Percentiles rank a stretch among this genome's conserved stretches.
phyloP scores from a whole-genome alignment of 768 basidiomycete genomes.

The Tricholoma bakamatsutake region DNA sequence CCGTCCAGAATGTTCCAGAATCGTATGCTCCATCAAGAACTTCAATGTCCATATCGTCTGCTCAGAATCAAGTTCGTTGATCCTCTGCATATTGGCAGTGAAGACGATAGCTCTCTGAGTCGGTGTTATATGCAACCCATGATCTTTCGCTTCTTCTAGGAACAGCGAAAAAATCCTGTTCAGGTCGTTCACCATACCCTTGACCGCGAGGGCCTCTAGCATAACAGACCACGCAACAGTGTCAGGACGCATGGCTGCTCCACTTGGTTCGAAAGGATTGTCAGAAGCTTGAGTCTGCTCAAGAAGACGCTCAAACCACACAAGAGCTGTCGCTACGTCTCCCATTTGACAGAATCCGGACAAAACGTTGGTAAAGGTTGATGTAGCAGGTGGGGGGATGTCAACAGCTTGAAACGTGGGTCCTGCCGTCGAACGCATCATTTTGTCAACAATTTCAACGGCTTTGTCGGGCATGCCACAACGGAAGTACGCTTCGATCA shows the following conservation, averaged over 20 bases:
- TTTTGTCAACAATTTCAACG: slow-evolving; percentile 58
- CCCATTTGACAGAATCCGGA: slow-evolving; percentile 55
- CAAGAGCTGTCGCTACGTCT: slow-evolving; percentile 57
- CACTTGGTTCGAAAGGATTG: slow-evolving; percentile 37
- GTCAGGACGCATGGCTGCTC: slow-evolving; percentile 46
- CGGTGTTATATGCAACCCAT: slow-evolving; percentile 22
- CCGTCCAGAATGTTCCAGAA: not conserved
- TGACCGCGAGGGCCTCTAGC: slow-evolving; percentile 47
- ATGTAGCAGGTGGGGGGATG: slow-evolving; percentile 50
- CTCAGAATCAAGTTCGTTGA: slow-evolving; percentile 13
- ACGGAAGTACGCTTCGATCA: slow-evolving; percentile 71
- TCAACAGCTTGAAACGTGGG: slow-evolving; percentile 30
- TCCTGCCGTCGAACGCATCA: slow-evolving; percentile 49
- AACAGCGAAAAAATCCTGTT: slow-evolving; percentile 47
- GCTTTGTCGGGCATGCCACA: slow-evolving; percentile 58
- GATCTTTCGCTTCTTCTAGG: slow-evolving; percentile 26
- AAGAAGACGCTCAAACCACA: slow-evolving; percentile 69
- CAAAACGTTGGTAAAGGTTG: slow-evolving; percentile 62
- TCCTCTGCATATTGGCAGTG: slow-evolving; percentile 26
- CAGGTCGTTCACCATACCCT: slow-evolving; percentile 45
- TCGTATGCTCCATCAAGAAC: slow-evolving; percentile 14
- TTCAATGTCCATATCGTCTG: slow-evolving; percentile 14
- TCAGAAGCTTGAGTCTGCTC: slow-evolving; percentile 24
- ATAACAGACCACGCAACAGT: slow-evolving; percentile 51
- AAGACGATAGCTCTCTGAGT: slow-evolving; percentile 40